These are phyloP conservation scores for Suhomyces canberraensis DNA, from an alignment of 805 yeast species.

Conservation along the genomic window DNA sequence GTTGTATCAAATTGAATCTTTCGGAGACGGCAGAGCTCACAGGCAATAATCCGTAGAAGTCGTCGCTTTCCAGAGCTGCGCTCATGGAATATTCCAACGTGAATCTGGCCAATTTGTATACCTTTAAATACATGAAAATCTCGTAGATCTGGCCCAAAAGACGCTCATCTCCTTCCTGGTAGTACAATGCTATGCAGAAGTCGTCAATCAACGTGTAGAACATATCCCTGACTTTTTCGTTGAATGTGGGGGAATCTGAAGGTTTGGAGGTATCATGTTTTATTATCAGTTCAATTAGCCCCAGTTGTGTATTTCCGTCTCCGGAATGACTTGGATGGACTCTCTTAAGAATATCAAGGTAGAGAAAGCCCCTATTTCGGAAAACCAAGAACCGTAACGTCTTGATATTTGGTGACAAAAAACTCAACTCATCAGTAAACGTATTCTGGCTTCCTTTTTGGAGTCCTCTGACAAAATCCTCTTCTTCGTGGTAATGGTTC, in stretches of 20 bases:
- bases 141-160: constrained; percentile 50
- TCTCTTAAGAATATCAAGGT: constrained; percentile 40
- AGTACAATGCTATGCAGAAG: constrained; percentile 58
- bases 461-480: constrained; percentile 33
- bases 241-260: constrained; percentile 15
- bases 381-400: constrained; percentile 72
- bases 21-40: constrained; percentile 8
- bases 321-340: constrained; percentile 4
- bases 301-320: constrained; percentile 11
- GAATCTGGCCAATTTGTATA: constrained; percentile 49
- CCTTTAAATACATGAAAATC: constrained; percentile 48
- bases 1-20: constrained; percentile 4
- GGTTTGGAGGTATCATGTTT: background rate
- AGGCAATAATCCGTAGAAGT: constrained; percentile 29
- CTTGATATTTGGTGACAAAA: constrained; percentile 66
- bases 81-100: constrained; percentile 58
- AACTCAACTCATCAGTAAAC: constrained; percentile 39
- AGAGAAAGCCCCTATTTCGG: constrained; percentile 77
- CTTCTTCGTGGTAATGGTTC: constrained; percentile 41
- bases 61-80: constrained; percentile 42
- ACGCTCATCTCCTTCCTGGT: constrained; percentile 63
- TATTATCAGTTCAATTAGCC: constrained; percentile 1
- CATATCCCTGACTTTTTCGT: constrained; percentile 25
- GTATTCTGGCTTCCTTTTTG: constrained; percentile 34
- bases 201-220: constrained; percentile 54